Conservation (phyloP, 208 protist species). For the Acanthamoeba royreba region DNA sequence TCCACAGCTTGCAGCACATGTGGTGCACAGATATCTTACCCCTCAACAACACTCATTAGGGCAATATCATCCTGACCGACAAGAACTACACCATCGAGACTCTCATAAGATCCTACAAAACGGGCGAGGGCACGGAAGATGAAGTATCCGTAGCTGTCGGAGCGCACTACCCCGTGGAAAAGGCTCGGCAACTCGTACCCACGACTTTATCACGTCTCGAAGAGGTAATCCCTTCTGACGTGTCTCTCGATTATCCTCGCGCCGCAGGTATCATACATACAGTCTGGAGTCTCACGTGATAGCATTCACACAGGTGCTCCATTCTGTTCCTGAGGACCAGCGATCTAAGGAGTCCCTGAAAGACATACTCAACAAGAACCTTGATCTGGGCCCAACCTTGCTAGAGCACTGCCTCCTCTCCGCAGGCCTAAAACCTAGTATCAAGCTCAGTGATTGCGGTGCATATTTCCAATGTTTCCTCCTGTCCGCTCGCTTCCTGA, state of each 20-base stretch:
- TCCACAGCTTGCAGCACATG: conserved; percentile 71
- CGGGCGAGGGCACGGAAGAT: background rate
- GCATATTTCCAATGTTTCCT: background rate
- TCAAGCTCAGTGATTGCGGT: conserved; percentile 61
- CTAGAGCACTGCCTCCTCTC: conserved; percentile 79
- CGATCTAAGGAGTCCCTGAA: conserved; percentile 27
- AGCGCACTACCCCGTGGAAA: background rate
- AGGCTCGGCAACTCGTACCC: background rate
- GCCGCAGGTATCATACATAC: no score
- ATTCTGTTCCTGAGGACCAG: background rate
- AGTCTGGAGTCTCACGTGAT: background rate
- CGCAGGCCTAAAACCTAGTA: conserved; percentile 58
- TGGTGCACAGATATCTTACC: no score
- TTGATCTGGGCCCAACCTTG: conserved; percentile 78
- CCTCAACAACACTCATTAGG: no score
- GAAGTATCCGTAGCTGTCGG: background rate
- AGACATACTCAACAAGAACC: conserved; percentile 59
- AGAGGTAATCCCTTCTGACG: background rate
- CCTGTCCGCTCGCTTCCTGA: background rate
- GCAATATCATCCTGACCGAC: conserved; percentile 96
- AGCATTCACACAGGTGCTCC: background rate
- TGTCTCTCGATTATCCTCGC: background rate
- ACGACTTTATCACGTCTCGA: background rate
- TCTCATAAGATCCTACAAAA: conserved; percentile 79
- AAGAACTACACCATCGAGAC: conserved; percentile 90